phyloP scores from a whole-genome alignment of 176 grass and related monocot genomes.

The Ananas comosus region DNA sequence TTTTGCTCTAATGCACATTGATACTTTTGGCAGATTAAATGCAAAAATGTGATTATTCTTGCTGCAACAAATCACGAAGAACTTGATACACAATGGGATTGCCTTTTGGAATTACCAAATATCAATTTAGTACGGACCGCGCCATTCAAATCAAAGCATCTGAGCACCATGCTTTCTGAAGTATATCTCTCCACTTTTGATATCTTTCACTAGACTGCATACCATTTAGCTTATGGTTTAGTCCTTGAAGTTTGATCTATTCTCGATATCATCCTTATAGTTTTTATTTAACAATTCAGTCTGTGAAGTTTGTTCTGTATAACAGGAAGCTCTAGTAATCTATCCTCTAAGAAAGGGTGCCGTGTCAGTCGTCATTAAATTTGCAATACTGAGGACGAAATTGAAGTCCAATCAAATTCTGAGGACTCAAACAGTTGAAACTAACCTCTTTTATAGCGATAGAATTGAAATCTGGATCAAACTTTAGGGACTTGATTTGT shows the following conservation, averaged over 20 bases:
- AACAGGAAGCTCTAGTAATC: too few species aligned
- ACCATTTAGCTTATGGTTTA: slow-evolving; percentile 6
- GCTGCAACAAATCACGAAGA: slow-evolving; percentile 80
- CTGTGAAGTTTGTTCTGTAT: too few species aligned
- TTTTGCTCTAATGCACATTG: slow-evolving; percentile 6
- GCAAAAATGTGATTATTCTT: slow-evolving; percentile 79
- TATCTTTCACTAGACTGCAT: slow-evolving; percentile 7
- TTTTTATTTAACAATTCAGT: background rate
- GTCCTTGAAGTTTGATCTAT: slow-evolving; percentile 9
- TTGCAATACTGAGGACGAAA: too few species aligned
- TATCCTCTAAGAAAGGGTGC: too few species aligned
- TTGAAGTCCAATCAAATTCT: too few species aligned
- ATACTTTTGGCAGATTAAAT: slow-evolving; percentile 80
- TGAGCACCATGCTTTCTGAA: slow-evolving; percentile 57
- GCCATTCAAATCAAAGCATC: slow-evolving; percentile 61
- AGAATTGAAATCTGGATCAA: too few species aligned
- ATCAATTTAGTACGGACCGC: slow-evolving; percentile 38
- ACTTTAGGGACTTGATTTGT: too few species aligned
- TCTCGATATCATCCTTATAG: slow-evolving; percentile 1
- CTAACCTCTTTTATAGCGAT: too few species aligned
- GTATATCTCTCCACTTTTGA: slow-evolving; percentile 34
- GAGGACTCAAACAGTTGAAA: too few species aligned
- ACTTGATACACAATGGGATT: slow-evolving; percentile 76
- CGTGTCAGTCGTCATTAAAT: too few species aligned
- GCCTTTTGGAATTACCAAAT: slow-evolving; percentile 62